Percentiles rank a stretch among this genome's conserved stretches.
Evolutionary conservation across 371 early-diverging fungal species (phyloP).

Genomic region (Rhizopus delemar): DNA sequence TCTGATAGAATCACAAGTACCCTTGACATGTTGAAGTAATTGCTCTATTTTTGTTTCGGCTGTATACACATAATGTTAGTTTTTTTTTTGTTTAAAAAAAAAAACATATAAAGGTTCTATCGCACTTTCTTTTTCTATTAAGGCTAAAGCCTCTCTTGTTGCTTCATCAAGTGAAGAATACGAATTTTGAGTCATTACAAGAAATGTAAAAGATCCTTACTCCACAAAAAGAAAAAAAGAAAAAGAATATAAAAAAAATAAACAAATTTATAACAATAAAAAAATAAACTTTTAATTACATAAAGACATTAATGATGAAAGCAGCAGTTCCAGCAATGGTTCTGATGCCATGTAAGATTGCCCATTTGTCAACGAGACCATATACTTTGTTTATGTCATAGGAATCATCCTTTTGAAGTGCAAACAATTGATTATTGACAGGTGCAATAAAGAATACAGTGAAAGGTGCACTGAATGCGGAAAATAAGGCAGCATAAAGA

Average conservation of each 20-base stretch:
- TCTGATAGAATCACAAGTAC: constrained; percentile 28
- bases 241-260: neutral
- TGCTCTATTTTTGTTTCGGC: constrained; percentile 32
- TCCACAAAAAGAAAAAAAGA: neutral
- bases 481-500: constrained; percentile 10
- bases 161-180: too few relatives aligned
- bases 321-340: constrained; percentile 18
- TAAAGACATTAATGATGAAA: constrained; percentile 15
- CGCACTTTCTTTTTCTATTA: neutral
- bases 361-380: constrained; percentile 15
- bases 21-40: constrained; percentile 31
- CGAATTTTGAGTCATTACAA: too few relatives aligned
- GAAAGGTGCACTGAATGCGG: constrained; percentile 12
- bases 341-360: constrained; percentile 16
- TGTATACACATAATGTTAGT: neutral
- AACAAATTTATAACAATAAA: neutral
- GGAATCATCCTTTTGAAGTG: constrained; percentile 11
- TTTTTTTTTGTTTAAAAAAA: too few relatives aligned
- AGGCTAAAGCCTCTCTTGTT: too few relatives aligned
- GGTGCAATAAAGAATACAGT: constrained; percentile 20
- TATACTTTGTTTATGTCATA: constrained; percentile 16
- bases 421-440: constrained; percentile 26
- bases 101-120: too few relatives aligned
- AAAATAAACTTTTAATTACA: neutral
- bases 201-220: too few relatives aligned